Conservation (phyloP, 768 basidiomycete genomes). For the Collybia nuda region DNA sequence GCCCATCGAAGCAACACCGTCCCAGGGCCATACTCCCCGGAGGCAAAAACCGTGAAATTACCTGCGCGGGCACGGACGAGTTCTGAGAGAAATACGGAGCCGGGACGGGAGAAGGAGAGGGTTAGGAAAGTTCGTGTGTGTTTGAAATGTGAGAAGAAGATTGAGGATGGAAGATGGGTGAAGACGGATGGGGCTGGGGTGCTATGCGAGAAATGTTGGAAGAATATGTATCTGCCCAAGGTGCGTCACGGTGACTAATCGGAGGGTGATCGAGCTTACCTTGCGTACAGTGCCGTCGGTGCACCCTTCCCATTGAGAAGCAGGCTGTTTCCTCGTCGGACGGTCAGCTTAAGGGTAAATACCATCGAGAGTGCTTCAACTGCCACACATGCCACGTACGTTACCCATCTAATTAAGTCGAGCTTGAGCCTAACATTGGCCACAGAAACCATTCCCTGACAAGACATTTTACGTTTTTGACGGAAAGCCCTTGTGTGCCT, state of each 20-base stretch:
- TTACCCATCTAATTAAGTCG: not conserved
- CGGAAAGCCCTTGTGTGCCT: slow-evolving; percentile 87
- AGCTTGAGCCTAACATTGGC: not conserved
- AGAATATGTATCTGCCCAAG: slow-evolving; percentile 93
- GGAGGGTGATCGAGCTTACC: slow-evolving; percentile 3
- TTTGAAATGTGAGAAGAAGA: slow-evolving; percentile 62
- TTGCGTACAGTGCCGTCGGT: slow-evolving; percentile 74
- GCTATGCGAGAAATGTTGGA: slow-evolving; percentile 92
- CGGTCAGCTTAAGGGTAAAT: slow-evolving; percentile 94
- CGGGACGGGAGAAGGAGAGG: slow-evolving; percentile 20
- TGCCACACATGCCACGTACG: slow-evolving; percentile 79
- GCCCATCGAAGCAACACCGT: slow-evolving; percentile 54
- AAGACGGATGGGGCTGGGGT: slow-evolving; percentile 72
- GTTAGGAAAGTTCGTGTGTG: slow-evolving; percentile 49
- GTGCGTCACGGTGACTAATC: slow-evolving; percentile 37
- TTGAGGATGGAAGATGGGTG: slow-evolving; percentile 85
- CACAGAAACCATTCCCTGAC: slow-evolving; percentile 85
- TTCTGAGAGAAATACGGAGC: slow-evolving; percentile 25
- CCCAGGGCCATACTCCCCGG: slow-evolving; percentile 42
- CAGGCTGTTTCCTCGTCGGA: slow-evolving; percentile 90
- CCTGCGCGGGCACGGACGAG: slow-evolving; percentile 57
- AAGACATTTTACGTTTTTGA: slow-evolving; percentile 90
- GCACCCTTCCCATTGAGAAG: slow-evolving; percentile 84
- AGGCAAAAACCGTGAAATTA: slow-evolving; percentile 48
- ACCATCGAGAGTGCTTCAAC: slow-evolving; percentile 89